Evolutionary conservation across 257 asterid species (phyloP).

Genomic region (Echium plantagineum): DNA sequence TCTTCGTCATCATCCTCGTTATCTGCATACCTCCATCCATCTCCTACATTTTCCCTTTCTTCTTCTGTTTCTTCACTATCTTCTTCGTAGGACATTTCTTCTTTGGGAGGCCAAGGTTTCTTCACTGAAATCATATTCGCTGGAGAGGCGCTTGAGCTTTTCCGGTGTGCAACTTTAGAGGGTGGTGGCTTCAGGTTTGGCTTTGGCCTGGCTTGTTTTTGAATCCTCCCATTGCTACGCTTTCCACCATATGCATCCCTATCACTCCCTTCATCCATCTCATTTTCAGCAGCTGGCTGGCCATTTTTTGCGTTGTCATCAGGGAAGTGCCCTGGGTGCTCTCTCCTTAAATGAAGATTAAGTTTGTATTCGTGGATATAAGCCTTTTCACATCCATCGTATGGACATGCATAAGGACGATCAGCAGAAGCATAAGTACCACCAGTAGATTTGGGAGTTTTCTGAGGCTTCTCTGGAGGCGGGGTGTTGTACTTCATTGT

Average conservation of each 20-base stretch:
- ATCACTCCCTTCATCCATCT: slow-evolving; percentile 78
- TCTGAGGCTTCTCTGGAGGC: slow-evolving; percentile 62
- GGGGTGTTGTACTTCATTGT: slow-evolving; percentile 30
- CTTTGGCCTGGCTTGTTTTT: slow-evolving; percentile 61
- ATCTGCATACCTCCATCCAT: slow-evolving; percentile 63
- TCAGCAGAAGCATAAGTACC: slow-evolving; percentile 52
- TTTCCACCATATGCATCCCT: slow-evolving; percentile 49
- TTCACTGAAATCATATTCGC: slow-evolving; percentile 39
- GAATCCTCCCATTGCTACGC: slow-evolving; percentile 40
- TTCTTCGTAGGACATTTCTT: slow-evolving; percentile 52
- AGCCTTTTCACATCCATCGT: slow-evolving; percentile 91
- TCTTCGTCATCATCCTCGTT: slow-evolving; percentile 88
- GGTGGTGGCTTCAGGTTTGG: slow-evolving; percentile 74
- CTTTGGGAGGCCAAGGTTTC: slow-evolving; percentile 53
- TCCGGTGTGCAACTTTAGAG: slow-evolving; percentile 57
- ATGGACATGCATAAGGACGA: slow-evolving; percentile 89
- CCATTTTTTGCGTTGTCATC: slow-evolving; percentile 55
- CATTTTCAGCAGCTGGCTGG: slow-evolving; percentile 38
- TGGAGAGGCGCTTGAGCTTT: slow-evolving; percentile 34
- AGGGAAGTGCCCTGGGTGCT: slow-evolving; percentile 88
- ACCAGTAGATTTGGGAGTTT: slow-evolving; percentile 47
- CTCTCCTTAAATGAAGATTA: slow-evolving; percentile 82
- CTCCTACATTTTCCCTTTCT: slow-evolving; percentile 65
- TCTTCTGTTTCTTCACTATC: slow-evolving; percentile 99
- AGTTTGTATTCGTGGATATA: slow-evolving; percentile 99